Percentiles rank a stretch among this genome's conserved stretches.
phyloP scores from a whole-genome alignment of 176 grass and related monocot species.

The Phragmites australis region DNA sequence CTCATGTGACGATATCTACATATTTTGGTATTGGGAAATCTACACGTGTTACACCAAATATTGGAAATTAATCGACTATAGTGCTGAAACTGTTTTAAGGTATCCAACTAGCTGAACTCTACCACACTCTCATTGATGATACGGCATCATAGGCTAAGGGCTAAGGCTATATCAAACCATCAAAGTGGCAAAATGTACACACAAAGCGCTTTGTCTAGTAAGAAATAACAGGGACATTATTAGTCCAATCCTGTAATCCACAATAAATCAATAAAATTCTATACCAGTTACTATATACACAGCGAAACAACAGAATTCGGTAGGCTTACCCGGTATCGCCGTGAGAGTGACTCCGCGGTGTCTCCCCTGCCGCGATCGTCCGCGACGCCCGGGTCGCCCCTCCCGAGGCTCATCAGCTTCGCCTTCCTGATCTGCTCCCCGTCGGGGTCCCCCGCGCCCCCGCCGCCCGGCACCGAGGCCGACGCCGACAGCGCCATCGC shows the following conservation, averaged over 20 bases:
- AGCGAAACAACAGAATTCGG: conserved; percentile 16
- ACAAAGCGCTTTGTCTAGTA: neutral
- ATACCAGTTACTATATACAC: neutral
- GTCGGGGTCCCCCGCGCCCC: conserved; percentile 56
- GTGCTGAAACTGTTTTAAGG: neutral
- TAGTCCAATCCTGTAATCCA: neutral
- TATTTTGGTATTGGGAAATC: neutral
- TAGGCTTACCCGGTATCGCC: conserved; percentile 70
- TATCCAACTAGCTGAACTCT: conserved; percentile 16
- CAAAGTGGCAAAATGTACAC: neutral
- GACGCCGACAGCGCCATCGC: conserved; percentile 81
- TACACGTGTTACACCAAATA: neutral
- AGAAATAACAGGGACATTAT: neutral
- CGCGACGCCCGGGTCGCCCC: conserved; percentile 28
- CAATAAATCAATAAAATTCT: neutral
- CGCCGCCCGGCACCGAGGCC: conserved; percentile 43
- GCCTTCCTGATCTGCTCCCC: conserved; percentile 85
- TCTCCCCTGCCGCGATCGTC: conserved; percentile 39
- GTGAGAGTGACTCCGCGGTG: conserved; percentile 66
- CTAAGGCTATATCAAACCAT: neutral
- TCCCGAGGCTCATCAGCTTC: conserved; percentile 77
- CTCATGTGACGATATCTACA: neutral
- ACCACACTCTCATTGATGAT: conserved; percentile 8
- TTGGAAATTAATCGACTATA: neutral
- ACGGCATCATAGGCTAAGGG: neutral